These are phyloP conservation scores for Aspergillus calidoustus DNA, from an alignment of 2,329 filamentous ascomycete genomes.

Conservation along the genomic window DNA sequence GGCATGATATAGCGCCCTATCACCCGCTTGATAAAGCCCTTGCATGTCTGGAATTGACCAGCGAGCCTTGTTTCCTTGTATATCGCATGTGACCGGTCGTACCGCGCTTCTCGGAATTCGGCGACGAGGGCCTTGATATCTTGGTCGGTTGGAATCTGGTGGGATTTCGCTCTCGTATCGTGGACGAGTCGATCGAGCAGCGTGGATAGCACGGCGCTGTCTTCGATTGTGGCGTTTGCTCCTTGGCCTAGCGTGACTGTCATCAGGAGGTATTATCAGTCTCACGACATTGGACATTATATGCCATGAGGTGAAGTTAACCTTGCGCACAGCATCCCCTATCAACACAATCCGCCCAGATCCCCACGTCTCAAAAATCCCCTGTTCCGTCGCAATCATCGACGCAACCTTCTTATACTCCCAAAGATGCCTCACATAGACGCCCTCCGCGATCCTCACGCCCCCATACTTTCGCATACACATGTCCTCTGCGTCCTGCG, in stretches of 20 bases:
- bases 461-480: slow-evolving; percentile 10
- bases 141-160: neutral
- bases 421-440: slow-evolving; percentile 32
- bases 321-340: slow-evolving; percentile 37
- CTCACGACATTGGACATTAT: neutral
- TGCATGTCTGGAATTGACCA: slow-evolving; percentile 26
- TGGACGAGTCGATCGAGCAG: slow-evolving; percentile 20
- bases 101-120: slow-evolving; percentile 19
- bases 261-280: slow-evolving; percentile 27
- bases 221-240: slow-evolving; percentile 48
- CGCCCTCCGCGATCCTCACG: slow-evolving; percentile 20
- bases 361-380: slow-evolving; percentile 30
- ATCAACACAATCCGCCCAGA: slow-evolving; percentile 28
- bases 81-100: slow-evolving; percentile 21
- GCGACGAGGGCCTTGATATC: slow-evolving; percentile 3
- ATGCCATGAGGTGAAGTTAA: slow-evolving; percentile 6
- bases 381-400: slow-evolving; percentile 33
- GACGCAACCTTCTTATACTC: slow-evolving; percentile 18
- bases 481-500: slow-evolving; percentile 24
- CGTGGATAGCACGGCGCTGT: slow-evolving; percentile 42
- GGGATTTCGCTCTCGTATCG: neutral
- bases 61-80: slow-evolving; percentile 21
- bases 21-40: slow-evolving; percentile 22
- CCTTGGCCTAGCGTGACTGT: slow-evolving; percentile 45
- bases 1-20: slow-evolving; percentile 27